These are phyloP conservation scores for Penicillium riverlandense DNA, from an alignment of 495 filamentous ascomycete species.

Conservation along the genomic window DNA sequence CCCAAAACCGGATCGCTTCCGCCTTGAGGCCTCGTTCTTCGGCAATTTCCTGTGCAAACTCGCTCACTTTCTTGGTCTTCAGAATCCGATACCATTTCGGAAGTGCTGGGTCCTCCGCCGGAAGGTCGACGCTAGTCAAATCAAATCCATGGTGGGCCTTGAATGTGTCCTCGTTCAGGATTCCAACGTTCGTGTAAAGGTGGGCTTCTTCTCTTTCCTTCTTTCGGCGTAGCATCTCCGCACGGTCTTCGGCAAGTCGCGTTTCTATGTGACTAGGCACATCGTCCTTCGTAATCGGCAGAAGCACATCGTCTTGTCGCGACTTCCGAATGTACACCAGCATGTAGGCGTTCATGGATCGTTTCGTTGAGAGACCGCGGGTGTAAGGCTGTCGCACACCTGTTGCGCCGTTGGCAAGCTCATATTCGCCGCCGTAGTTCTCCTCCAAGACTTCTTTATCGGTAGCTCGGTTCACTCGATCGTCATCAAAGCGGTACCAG, in stretches of 20 bases:
- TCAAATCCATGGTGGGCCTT: conserved; percentile 77
- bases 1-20: conserved; percentile 73
- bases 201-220: conserved; percentile 93
- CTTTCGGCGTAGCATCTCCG: conserved; percentile 58
- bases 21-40: conserved; percentile 53
- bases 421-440: conserved; percentile 90
- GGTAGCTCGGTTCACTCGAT: conserved; percentile 88
- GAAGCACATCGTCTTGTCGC: conserved; percentile 70
- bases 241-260: conserved; percentile 75
- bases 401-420: conserved; percentile 48
- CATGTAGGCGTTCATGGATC: conserved; percentile 90
- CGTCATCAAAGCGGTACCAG: conserved; percentile 98
- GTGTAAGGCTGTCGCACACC: conserved; percentile 61
- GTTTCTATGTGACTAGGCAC: conserved; percentile 79
- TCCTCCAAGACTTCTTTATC: conserved; percentile 90
- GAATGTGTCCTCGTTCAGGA: conserved; percentile 75
- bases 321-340: conserved; percentile 93
- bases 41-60: conserved; percentile 63
- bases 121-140: conserved; percentile 65
- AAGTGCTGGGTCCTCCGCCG: conserved; percentile 50
- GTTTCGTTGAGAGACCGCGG: conserved; percentile 56
- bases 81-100: conserved; percentile 61
- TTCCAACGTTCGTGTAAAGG: conserved; percentile 75
- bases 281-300: conserved; percentile 64
- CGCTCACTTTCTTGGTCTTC: conserved; percentile 62